These are phyloP conservation scores for Camellia oleifera DNA, from an alignment of 179 eudicot species.

Conservation along the genomic window DNA sequence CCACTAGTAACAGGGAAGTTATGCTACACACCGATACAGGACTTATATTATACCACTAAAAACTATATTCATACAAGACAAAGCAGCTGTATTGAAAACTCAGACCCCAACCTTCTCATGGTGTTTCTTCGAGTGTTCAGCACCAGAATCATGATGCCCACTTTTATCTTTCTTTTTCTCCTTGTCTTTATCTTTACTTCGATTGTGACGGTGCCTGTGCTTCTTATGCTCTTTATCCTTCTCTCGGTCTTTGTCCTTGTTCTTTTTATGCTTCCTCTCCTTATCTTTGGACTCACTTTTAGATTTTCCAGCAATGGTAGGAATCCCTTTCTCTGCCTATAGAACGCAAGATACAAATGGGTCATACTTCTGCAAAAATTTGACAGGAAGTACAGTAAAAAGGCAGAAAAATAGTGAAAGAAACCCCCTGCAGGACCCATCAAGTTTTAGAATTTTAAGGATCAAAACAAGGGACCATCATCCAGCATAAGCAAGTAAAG, in stretches of 20 bases:
- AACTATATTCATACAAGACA: not conserved
- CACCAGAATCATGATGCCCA: slow-evolving; percentile 66
- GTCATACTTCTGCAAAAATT: slow-evolving; percentile 17
- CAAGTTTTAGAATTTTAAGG: not conserved
- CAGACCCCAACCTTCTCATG: slow-evolving; percentile 73
- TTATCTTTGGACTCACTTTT: slow-evolving; percentile 84
- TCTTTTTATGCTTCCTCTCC: slow-evolving; percentile 93
- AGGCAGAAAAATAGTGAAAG: slow-evolving; percentile 30
- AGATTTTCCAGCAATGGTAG: slow-evolving; percentile 75
- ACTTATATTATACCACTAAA: not conserved
- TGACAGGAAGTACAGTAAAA: not conserved
- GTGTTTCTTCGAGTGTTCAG: slow-evolving; percentile 71
- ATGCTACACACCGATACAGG: slow-evolving; percentile 16
- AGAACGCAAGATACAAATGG: slow-evolving; percentile 17
- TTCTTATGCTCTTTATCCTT: slow-evolving; percentile 96
- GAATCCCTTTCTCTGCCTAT: slow-evolving; percentile 88
- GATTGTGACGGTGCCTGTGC: slow-evolving; percentile 92
- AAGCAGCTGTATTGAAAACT: slow-evolving; percentile 12
- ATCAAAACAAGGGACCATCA: not conserved
- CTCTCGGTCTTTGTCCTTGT: slow-evolving; percentile 80
- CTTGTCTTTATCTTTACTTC: slow-evolving; percentile 91
- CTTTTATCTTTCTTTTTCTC: slow-evolving; percentile 83
- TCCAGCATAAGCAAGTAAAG: not conserved
- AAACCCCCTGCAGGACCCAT: not conserved
- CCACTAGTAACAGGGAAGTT: not conserved